Evolutionary conservation across 139 green algal genomes (phyloP), one percentile per base, ranked within the genome.

Genomic region (Chlorella sp.): DNA sequence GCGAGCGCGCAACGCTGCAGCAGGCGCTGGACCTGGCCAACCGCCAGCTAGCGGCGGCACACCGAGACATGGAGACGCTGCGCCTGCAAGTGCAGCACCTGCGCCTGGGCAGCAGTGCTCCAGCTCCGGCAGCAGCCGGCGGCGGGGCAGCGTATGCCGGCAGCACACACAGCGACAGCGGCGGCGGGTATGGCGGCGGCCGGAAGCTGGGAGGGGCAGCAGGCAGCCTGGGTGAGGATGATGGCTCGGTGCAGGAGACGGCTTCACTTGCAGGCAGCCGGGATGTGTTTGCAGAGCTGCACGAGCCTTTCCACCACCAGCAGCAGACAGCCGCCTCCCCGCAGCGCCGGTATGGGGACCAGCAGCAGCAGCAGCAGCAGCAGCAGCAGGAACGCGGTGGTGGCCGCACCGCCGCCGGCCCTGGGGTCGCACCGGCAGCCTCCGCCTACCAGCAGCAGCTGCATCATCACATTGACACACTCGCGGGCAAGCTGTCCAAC

Each of bases 11-110:
- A 8, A 41, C 40, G 8, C 70, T 86, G 81, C 81, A 86, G 70
- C 36, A 64, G 19, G 72, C 81, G 48, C 70, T 86, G 54, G 69
- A 80, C 28, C 41, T 73, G 38, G 70, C 81, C 28, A 80, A 86
- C 70, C 81, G 72, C 9, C 81, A 86, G 70, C 81, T 86, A 41
- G 34, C 60, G 70, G 62, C 72, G 17, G 69, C 81, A 5, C 72
- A 86, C 81, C 30, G 81, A 1, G 81, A 86, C 41, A 81, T 78
- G 44, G 70, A 81, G 36, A 80, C 56, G 14, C 54, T 86, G 54
- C 54, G 81, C 20, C 54, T 86, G 70, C 81, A 86, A 72, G 34
- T 86, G 38, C 38, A 80, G 48, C 70, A 81, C 56, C 40, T 86
- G 70, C 70, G 81, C 16, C 40, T 86, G 54, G 54, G n/a, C 19